Percentiles rank a stretch among this genome's conserved stretches.
phyloP scores from a whole-genome alignment of 495 filamentous ascomycete species.

The Penicillium angulare region DNA sequence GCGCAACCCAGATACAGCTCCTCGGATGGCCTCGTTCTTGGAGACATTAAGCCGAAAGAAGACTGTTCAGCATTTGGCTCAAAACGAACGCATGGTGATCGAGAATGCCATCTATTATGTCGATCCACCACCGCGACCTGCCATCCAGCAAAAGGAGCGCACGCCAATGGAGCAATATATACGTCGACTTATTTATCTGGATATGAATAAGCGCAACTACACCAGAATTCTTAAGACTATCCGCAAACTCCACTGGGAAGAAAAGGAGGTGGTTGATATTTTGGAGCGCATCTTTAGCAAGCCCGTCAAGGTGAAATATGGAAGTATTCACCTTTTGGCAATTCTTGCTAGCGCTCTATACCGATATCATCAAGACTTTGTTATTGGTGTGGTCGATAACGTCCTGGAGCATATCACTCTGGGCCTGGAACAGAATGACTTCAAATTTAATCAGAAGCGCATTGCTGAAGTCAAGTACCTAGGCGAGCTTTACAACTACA shows the following conservation, averaged over 20 bases:
- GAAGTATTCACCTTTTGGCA: slow-evolving; percentile 92
- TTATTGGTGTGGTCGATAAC: slow-evolving; percentile 83
- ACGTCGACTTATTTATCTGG: slow-evolving; percentile 83
- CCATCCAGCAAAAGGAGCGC: slow-evolving; percentile 94
- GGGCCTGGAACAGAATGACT: slow-evolving; percentile 93
- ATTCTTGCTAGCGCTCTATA: slow-evolving; percentile 87
- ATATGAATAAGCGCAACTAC: slow-evolving; percentile 92
- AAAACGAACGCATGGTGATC: slow-evolving; percentile 96
- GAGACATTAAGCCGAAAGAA: slow-evolving; percentile 97
- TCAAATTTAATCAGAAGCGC: slow-evolving; percentile 95
- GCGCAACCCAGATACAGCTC: slow-evolving; percentile 89
- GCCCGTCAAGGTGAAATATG: slow-evolving; percentile 95
- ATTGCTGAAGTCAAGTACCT: slow-evolving; percentile 96
- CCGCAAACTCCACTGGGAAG: slow-evolving; percentile 96
- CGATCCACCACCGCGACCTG: slow-evolving; percentile 87
- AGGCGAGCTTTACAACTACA: slow-evolving; percentile 96
- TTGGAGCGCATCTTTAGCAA: slow-evolving; percentile 92
- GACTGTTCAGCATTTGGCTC: slow-evolving; percentile 86
- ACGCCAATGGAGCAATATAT: slow-evolving; percentile 91
- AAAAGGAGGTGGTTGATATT: slow-evolving; percentile 78
- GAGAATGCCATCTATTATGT: slow-evolving; percentile 99
- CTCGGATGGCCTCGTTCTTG: slow-evolving; percentile 87
- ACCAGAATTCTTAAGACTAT: slow-evolving; percentile 90
- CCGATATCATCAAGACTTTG: slow-evolving; percentile 88
- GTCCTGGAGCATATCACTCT: slow-evolving; percentile 83